Conservation (phyloP, 176 grass and related monocot genomes). For the Rhynchospora pubera region DNA sequence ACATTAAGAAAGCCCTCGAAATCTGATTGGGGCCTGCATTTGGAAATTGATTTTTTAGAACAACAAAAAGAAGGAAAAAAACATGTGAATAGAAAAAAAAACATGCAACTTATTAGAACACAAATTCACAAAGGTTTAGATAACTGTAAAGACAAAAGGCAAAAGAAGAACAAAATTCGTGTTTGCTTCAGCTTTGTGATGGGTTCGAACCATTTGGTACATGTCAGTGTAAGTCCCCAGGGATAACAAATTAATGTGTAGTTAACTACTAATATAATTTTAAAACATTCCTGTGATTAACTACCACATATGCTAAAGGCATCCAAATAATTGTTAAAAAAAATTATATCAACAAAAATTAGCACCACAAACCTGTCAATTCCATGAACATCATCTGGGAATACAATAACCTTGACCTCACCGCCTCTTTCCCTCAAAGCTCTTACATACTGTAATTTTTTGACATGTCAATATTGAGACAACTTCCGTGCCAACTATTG, state of each 20-base stretch:
- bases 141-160: not conserved
- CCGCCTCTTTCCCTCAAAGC: slow-evolving; percentile 79
- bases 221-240: not conserved
- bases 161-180: not conserved
- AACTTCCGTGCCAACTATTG: not conserved
- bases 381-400: slow-evolving; percentile 85
- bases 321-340: not conserved
- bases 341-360: not conserved
- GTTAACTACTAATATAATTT: not conserved
- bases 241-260: not conserved
- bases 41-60: not conserved
- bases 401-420: slow-evolving; percentile 67
- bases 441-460: slow-evolving; percentile 36
- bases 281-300: not conserved
- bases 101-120: not conserved
- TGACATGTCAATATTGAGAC: not conserved
- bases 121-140: not conserved
- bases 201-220: not conserved
- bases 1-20: slow-evolving; percentile 92
- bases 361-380: slow-evolving; percentile 60
- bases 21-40: slow-evolving; percentile 79
- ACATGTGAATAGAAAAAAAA: not conserved
- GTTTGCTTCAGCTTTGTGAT: not conserved
- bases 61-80: not conserved
- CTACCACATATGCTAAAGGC: not conserved